These are phyloP conservation scores for Aureobasidium sp. DNA, from an alignment of 2,329 filamentous ascomycete species.

Conservation along the genomic window DNA sequence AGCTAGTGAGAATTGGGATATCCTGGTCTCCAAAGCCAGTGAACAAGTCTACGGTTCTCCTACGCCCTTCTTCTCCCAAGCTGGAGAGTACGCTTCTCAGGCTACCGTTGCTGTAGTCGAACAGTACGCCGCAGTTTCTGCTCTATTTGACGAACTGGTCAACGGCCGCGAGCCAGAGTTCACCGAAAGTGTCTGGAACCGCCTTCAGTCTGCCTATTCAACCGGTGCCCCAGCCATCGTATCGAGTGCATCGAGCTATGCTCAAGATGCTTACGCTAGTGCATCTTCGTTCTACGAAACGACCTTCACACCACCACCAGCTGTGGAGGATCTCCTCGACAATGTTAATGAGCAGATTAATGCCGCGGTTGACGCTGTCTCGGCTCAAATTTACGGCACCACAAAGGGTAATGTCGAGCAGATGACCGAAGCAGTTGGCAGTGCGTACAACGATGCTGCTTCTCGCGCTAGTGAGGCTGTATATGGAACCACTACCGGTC, in stretches of 20 bases:
- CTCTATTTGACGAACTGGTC: conserved; percentile 67
- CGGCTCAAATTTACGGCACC: conserved; percentile 49
- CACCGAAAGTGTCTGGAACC: conserved; percentile 68
- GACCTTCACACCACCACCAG: conserved; percentile 48
- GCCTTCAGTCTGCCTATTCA: conserved; percentile 63
- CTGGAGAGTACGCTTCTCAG: conserved; percentile 50
- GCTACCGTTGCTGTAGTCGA: conserved; percentile 52
- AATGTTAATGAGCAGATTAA: conserved; percentile 48
- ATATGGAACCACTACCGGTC: conserved; percentile 45
- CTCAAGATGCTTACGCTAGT: conserved; percentile 35
- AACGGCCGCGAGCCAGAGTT: conserved; percentile 71
- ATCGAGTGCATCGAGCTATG: conserved; percentile 42
- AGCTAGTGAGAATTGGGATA: conserved; percentile 55
- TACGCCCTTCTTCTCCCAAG: conserved; percentile 43
- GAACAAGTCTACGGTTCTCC: conserved; percentile 62
- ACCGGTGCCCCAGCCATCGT: conserved; percentile 52
- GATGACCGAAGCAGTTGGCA: conserved; percentile 44
- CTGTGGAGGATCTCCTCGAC: conserved; percentile 48
- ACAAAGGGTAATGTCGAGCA: conserved; percentile 45
- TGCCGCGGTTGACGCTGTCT: conserved; percentile 50
- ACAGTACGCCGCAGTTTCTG: conserved; percentile 62
- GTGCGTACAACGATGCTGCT: conserved; percentile 36
- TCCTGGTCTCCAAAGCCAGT: conserved; percentile 55
- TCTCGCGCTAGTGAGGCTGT: conserved; percentile 41
- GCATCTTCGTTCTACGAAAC: conserved; percentile 31